phyloP scores from a whole-genome alignment of 805 yeast species.

The Candida awuae region DNA sequence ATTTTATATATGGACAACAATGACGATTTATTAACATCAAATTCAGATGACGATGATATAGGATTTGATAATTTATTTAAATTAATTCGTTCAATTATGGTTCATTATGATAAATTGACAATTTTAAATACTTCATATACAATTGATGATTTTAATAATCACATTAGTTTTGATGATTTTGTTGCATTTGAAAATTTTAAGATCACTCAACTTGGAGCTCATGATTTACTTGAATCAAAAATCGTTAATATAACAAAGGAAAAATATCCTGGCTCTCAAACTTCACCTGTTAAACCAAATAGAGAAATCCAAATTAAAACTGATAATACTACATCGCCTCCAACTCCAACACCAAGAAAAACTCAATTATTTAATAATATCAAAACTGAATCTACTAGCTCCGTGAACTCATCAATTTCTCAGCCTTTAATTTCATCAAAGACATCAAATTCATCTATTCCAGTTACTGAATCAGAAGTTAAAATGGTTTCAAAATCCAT shows the following conservation, averaged over 20 bases:
- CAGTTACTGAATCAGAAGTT: slow-evolving; percentile 7
- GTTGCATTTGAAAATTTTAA: slow-evolving; percentile 21
- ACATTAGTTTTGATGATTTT: slow-evolving; percentile 22
- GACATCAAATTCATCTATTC: slow-evolving; percentile 3
- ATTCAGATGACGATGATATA: slow-evolving; percentile 18
- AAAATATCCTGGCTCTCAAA: neutral
- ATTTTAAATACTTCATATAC: slow-evolving; percentile 13
- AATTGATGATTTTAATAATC: slow-evolving; percentile 19
- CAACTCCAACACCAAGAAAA: slow-evolving; percentile 18
- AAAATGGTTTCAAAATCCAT: slow-evolving; percentile 3
- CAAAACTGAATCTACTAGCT: neutral
- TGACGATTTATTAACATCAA: slow-evolving; percentile 9
- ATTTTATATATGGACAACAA: slow-evolving; percentile 21
- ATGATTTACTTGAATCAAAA: slow-evolving; percentile 5
- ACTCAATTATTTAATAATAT: slow-evolving; percentile 5
- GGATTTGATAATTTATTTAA: slow-evolving; percentile 28
- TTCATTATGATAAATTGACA: slow-evolving; percentile 16
- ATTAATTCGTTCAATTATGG: slow-evolving; percentile 21
- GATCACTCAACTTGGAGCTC: slow-evolving; percentile 9
- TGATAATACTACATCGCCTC: slow-evolving; percentile 11
- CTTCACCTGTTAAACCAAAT: slow-evolving; percentile 8
- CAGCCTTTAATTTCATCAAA: neutral
- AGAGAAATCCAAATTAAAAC: neutral
- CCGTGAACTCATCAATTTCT: slow-evolving; percentile 5
- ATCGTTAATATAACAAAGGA: slow-evolving; percentile 2